Evolutionary conservation across 148 eudicot species (phyloP).

Genomic region (Vaccinium vitisidaea): DNA sequence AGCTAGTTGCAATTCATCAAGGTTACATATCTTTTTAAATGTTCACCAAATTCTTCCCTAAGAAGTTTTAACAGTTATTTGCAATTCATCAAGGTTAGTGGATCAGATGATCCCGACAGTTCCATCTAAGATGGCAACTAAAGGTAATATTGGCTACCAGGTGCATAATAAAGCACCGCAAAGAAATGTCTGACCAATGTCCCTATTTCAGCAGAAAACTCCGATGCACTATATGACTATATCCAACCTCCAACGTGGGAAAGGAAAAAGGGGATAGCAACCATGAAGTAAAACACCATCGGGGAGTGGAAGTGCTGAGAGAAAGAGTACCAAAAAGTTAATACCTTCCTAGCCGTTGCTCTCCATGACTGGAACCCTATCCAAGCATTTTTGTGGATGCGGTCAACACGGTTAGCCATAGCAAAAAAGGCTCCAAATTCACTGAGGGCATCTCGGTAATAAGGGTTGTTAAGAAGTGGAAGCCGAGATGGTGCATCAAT

Average conservation of each 20-base stretch:
- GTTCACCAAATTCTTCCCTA: background rate
- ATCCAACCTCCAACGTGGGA: background rate
- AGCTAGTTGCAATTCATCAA: background rate
- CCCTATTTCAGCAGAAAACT: background rate
- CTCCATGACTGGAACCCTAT: constrained; percentile 99
- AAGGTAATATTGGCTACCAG: background rate
- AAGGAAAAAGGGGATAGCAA: background rate
- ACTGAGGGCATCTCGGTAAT: constrained; percentile 74
- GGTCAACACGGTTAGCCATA: constrained; percentile 76
- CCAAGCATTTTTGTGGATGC: constrained; percentile 91
- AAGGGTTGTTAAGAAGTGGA: constrained; percentile 57
- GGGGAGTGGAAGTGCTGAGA: background rate
- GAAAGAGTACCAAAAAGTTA: background rate
- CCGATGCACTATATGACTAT: no score
- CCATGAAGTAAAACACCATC: background rate
- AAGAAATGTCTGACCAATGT: background rate
- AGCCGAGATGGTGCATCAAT: constrained; percentile 90
- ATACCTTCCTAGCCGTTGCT: constrained; percentile 74
- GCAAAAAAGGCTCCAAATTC: constrained; percentile 90
- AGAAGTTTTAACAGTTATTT: background rate
- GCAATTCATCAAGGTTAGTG: background rate
- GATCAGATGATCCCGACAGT: background rate
- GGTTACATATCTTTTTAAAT: background rate
- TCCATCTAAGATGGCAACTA: background rate
- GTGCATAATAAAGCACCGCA: background rate